Evolutionary conservation across 805 yeast genomes (phyloP).

Genomic region (Scheffersomyces lignosus): DNA sequence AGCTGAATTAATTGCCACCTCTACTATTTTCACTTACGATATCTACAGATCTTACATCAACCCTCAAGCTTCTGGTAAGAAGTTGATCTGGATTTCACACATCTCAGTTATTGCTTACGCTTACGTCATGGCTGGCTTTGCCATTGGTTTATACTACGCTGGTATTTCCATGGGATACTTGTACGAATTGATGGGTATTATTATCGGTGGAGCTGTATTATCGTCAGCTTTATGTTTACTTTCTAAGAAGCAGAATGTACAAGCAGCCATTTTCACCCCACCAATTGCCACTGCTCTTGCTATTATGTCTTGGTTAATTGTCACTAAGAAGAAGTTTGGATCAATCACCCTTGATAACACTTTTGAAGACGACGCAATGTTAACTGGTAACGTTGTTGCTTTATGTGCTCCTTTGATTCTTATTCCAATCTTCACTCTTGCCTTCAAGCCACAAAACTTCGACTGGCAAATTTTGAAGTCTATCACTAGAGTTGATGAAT

Average conservation of each 20-base stretch:
- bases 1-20: conserved; percentile 86
- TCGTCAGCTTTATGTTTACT: conserved; percentile 69
- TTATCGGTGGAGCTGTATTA: conserved; percentile 82
- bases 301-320: conserved; percentile 55
- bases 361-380: conserved; percentile 87
- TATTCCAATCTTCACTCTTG: conserved; percentile 63
- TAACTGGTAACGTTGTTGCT: conserved; percentile 85
- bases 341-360: conserved; percentile 44
- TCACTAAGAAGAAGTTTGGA: conserved; percentile 36
- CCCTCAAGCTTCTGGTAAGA: conserved; percentile 75
- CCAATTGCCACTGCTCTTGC: conserved; percentile 74
- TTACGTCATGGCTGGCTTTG: conserved; percentile 73
- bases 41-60: conserved; percentile 78
- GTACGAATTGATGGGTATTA: conserved; percentile 86
- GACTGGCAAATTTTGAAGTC: conserved; percentile 65
- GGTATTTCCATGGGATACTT: conserved; percentile 84
- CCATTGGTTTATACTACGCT: conserved; percentile 80
- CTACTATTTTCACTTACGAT: conserved; percentile 84
- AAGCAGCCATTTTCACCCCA: conserved; percentile 77
- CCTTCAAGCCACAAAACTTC: conserved; percentile 68
- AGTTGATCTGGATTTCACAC: conserved; percentile 69
- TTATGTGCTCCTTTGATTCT: conserved; percentile 68
- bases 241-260: conserved; percentile 61
- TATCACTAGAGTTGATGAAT: conserved; percentile 70
- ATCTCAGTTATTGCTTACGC: conserved; percentile 57